These are phyloP conservation scores for Cupressus sempervirens DNA, from an alignment of 75 land plant genomes.

Conservation along the genomic window DNA sequence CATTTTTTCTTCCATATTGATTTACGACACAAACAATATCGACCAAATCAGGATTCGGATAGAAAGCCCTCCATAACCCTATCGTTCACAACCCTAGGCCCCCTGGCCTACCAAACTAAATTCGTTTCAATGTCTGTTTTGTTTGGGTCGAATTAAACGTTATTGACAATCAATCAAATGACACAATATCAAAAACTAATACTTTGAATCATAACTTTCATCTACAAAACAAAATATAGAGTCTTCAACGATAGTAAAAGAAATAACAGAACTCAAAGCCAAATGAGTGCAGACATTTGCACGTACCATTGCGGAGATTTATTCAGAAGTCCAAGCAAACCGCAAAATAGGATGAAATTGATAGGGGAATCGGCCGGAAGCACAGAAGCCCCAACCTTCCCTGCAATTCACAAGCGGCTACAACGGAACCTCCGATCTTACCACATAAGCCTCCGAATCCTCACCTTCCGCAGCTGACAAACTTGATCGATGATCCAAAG, in stretches of 20 bases:
- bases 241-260: neutral
- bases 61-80: neutral
- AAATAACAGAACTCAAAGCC: neutral
- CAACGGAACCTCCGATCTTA: conserved; percentile 1
- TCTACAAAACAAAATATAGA: neutral
- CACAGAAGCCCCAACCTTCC: neutral
- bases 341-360: neutral
- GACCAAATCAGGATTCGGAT: neutral
- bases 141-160: neutral
- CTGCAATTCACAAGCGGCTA: neutral
- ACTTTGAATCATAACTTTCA: neutral
- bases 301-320: conserved; percentile 6
- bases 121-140: neutral
- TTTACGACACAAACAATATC: neutral
- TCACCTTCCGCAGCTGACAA: neutral
- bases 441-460: conserved; percentile 6
- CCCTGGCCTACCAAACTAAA: neutral
- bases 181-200: neutral
- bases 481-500: conserved; percentile 3
- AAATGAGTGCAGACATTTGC: neutral
- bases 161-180: neutral
- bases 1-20: neutral
- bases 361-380: conserved; percentile 3
- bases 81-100: neutral
- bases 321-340: neutral